Evolutionary conservation across 202 grass and related monocot genomes (phyloP).

Genomic region (Zoysia matrella): DNA sequence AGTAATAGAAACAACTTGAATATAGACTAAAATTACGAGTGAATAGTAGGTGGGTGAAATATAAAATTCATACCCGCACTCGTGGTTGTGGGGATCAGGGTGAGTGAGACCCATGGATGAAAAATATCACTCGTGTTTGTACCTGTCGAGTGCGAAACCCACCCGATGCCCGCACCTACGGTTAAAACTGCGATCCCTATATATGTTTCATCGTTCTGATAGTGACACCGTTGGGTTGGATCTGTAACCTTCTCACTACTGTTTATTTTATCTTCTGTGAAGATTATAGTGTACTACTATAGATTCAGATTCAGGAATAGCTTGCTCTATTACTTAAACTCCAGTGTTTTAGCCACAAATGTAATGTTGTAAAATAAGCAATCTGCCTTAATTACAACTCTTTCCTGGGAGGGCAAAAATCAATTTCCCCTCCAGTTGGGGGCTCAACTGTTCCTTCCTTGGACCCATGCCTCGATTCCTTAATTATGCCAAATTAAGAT

Average conservation of each 20-base stretch:
- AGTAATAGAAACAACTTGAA: no score
- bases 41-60: no score
- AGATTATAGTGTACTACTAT: constrained; percentile 53
- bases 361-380: constrained; percentile 52
- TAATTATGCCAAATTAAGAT: background rate
- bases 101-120: no score
- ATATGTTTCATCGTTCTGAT: background rate
- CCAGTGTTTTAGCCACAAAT: constrained; percentile 23
- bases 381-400: constrained; percentile 33
- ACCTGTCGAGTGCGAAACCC: no score
- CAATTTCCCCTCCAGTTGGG: background rate
- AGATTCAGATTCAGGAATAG: constrained; percentile 50
- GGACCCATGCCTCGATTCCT: background rate
- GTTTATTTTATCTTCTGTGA: constrained; percentile 21
- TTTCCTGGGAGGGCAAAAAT: constrained; percentile 23
- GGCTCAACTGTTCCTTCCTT: background rate
- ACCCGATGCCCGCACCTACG: no score
- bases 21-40: no score
- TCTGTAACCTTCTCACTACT: constrained; percentile 28
- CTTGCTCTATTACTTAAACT: constrained; percentile 23
- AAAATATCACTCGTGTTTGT: no score
- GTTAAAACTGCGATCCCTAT: background rate
- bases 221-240: background rate
- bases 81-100: no score
- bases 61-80: no score